A percentile compares a stretch with the other conserved stretches of the same genome.
Conservation (phyloP, 1,284 basidiomycete genomes). For the Trichosporon sp. region DNA sequence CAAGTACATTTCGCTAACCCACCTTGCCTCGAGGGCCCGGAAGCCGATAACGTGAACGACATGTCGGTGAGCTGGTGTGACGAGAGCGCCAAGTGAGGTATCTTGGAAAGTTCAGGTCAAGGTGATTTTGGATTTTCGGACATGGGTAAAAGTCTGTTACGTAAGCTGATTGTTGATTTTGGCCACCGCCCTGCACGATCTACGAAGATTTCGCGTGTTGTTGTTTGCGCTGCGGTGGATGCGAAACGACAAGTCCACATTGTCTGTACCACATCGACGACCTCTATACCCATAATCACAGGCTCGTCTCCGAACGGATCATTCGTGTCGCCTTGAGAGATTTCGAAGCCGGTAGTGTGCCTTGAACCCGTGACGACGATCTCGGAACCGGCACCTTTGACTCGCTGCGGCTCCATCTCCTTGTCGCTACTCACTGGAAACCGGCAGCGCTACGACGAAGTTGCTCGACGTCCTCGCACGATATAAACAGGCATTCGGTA, state of each 20-base stretch:
- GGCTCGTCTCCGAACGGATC: background rate
- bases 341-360: background rate
- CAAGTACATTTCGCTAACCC: background rate
- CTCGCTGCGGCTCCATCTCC: no score
- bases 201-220: conserved; percentile 1
- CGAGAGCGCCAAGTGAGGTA: background rate
- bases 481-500: no score
- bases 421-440: no score
- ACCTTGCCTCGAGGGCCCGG: conserved; percentile 21
- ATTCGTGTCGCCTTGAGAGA: background rate
- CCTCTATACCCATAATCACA: background rate
- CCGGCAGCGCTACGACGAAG: no score
- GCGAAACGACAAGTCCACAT: background rate
- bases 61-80: conserved; percentile 1
- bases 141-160: background rate
- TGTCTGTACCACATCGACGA: background rate
- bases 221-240: background rate
- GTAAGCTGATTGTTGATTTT: background rate
- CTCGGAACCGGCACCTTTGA: background rate
- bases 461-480: no score
- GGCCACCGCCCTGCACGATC: background rate
- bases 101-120: background rate
- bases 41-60: conserved; percentile 13
- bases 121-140: conserved; percentile 2
- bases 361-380: background rate